Percentiles rank a stretch among this genome's conserved stretches.
Evolutionary conservation across 345 rosid genomes (phyloP).

Genomic region (Brassica nigra): DNA sequence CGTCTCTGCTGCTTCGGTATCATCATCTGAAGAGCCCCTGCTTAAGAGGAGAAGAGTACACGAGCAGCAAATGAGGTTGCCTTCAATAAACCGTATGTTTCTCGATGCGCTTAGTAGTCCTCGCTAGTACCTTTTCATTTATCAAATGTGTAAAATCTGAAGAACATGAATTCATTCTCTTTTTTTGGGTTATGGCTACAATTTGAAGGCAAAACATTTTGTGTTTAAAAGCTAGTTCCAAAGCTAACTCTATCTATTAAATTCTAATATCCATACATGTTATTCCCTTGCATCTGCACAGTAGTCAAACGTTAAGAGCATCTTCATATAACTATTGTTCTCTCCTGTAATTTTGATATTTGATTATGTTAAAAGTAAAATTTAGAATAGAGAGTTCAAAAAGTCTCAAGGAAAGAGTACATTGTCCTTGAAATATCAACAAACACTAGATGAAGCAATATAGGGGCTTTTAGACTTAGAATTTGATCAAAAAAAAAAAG

Average conservation of each 20-base stretch:
- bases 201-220: constrained; percentile 20
- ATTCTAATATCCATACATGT: not conserved
- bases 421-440: constrained; percentile 33
- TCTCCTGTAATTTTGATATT: too few species aligned
- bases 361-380: constrained; percentile 1
- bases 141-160: constrained; percentile 15
- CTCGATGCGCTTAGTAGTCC: constrained; percentile 71
- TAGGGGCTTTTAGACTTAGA: not conserved
- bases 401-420: constrained; percentile 3
- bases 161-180: constrained; percentile 28
- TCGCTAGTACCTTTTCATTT: constrained; percentile 43
- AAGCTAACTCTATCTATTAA: constrained; percentile 10
- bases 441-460: not conserved
- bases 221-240: constrained; percentile 25
- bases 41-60: constrained; percentile 66
- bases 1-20: constrained; percentile 50
- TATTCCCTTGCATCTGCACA: not conserved
- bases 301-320: too few species aligned
- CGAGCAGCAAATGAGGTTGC: constrained; percentile 70
- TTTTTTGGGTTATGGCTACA: constrained; percentile 8
- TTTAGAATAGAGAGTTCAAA: constrained; percentile 18
- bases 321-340: too few species aligned
- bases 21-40: constrained; percentile 46
- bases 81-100: constrained; percentile 59
- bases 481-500: too few species aligned